phyloP scores from a whole-genome alignment of 75 land plant genomes.

The Cunninghamia lanceolata region DNA sequence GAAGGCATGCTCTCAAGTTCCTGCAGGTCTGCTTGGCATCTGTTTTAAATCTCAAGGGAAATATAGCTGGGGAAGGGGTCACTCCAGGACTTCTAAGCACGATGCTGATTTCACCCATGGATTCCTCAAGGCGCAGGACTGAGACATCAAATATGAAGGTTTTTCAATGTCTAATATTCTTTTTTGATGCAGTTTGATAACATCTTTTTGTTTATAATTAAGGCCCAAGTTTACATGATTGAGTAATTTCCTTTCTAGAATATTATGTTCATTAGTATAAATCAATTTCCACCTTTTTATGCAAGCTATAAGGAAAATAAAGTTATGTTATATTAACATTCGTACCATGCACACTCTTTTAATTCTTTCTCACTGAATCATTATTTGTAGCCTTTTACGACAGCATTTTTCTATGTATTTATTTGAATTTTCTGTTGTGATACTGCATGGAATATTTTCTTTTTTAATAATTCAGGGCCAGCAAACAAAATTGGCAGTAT shows the following conservation, averaged over 20 bases:
- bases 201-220: not conserved
- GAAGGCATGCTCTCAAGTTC: conserved; percentile 91
- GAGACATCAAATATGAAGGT: conserved; percentile 90
- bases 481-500: not conserved
- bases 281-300: not conserved
- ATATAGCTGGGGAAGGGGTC: conserved; percentile 67
- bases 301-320: not conserved
- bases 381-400: not conserved
- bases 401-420: not conserved
- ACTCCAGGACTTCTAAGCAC: conserved; percentile 65
- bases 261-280: not conserved
- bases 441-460: not conserved
- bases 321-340: not conserved
- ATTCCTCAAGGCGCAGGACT: conserved; percentile 74
- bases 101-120: conserved; percentile 65
- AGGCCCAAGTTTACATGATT: not conserved
- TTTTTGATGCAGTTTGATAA: not conserved
- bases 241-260: not conserved
- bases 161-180: not conserved
- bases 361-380: not conserved
- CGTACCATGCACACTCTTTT: not conserved
- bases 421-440: not conserved
- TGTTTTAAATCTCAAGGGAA: conserved; percentile 87
- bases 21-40: conserved; percentile 88
- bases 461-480: not conserved